Percentiles rank a stretch among this genome's conserved stretches.
Conservation (phyloP, 768 basidiomycete species). For the Boletus subcaerulescens region DNA sequence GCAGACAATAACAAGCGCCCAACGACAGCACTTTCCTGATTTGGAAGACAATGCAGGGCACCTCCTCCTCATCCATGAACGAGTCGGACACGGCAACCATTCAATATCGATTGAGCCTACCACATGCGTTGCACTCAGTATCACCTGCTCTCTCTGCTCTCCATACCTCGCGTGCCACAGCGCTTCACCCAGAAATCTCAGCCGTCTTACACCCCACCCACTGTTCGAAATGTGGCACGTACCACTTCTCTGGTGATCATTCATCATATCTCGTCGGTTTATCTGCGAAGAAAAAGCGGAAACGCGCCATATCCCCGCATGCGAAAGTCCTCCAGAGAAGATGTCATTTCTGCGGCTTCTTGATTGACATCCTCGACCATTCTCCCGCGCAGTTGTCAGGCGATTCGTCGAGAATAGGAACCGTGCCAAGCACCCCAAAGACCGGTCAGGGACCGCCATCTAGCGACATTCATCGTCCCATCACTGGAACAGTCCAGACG, state of each 20-base stretch:
- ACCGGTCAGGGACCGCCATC: background rate
- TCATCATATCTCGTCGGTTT: slow-evolving; percentile 31
- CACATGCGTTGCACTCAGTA: slow-evolving; percentile 46
- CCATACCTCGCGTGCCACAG: slow-evolving; percentile 45
- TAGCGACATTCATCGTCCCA: background rate
- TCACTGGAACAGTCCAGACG: background rate
- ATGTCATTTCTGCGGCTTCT: slow-evolving; percentile 24
- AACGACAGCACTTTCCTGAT: slow-evolving; percentile 29
- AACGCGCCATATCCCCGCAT: background rate
- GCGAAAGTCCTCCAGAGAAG: slow-evolving; percentile 6
- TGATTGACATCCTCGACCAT: background rate
- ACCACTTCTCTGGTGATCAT: slow-evolving; percentile 41
- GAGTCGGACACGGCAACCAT: slow-evolving; percentile 26
- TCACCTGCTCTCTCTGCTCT: slow-evolving; percentile 63
- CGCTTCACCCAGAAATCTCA: slow-evolving; percentile 28
- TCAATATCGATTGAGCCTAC: slow-evolving; percentile 47
- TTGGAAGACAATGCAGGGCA: slow-evolving; percentile 21
- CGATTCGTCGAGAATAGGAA: background rate
- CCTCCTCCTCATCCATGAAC: background rate
- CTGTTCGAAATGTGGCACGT: slow-evolving; percentile 56
- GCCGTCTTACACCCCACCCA: slow-evolving; percentile 24
- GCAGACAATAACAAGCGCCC: slow-evolving; percentile 16
- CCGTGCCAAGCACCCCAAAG: background rate
- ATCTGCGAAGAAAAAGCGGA: slow-evolving; percentile 22
- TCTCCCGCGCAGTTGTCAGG: background rate